Conservation (phyloP, 2,329 filamentous ascomycete species). For the Colletotrichum scovillei region DNA sequence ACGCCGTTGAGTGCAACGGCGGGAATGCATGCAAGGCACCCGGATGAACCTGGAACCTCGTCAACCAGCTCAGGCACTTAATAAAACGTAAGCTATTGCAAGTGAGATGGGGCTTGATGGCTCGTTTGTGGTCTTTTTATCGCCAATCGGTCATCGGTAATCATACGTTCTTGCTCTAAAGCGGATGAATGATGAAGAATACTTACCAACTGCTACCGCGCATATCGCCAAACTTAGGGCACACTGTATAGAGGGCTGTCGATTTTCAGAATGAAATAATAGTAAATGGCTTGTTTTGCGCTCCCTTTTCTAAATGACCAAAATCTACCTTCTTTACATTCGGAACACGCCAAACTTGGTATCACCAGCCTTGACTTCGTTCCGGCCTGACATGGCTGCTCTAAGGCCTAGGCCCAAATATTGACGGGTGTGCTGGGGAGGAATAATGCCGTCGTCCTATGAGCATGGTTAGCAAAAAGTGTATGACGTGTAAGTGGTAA, state of each 20-base stretch:
- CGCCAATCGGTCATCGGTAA: background rate
- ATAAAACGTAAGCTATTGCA: background rate
- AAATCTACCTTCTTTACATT: conserved; percentile 66
- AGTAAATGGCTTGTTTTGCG: background rate
- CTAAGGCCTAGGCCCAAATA: conserved; percentile 79
- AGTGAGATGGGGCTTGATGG: background rate
- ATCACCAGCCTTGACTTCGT: conserved; percentile 68
- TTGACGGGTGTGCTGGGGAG: conserved; percentile 78
- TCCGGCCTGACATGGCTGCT: conserved; percentile 76
- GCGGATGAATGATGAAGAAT: background rate
- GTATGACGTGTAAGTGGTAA: conserved; percentile 14
- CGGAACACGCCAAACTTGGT: conserved; percentile 85
- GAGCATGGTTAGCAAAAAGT: conserved; percentile 23
- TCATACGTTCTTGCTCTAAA: background rate
- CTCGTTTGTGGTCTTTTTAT: background rate
- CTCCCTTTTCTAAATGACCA: background rate
- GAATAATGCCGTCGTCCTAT: conserved; percentile 82
- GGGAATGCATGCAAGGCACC: background rate
- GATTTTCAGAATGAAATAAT: background rate
- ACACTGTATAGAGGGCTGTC: background rate
- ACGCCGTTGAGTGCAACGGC: background rate
- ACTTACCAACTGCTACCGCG: background rate
- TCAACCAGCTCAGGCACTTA: background rate
- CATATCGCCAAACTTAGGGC: background rate
- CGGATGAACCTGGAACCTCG: background rate